These are phyloP conservation scores for Talaromyces thailandensis DNA, from an alignment of 495 filamentous ascomycete genomes.

Conservation along the genomic window DNA sequence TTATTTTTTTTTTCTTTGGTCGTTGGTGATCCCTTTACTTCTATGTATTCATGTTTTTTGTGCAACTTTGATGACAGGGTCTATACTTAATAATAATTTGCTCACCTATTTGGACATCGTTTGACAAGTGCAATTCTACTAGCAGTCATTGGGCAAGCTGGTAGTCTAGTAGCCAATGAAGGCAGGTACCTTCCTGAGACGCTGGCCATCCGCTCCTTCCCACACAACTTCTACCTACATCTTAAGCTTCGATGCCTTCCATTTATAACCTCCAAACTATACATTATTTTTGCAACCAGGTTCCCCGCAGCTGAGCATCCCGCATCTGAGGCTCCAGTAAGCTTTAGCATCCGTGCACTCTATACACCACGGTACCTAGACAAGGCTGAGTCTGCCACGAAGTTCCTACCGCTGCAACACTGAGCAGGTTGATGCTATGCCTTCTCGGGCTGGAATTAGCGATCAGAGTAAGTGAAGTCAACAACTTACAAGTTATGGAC, in stretches of 20 bases:
- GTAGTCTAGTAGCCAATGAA: no score
- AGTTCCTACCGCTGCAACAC: background rate
- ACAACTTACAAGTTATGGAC: background rate
- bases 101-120: background rate
- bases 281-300: background rate
- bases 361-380: background rate
- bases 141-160: no score
- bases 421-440: no score
- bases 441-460: no score
- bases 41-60: background rate
- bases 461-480: background rate
- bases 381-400: no score
- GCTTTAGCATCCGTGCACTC: background rate
- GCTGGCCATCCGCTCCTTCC: background rate
- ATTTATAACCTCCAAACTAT: no score
- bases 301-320: background rate
- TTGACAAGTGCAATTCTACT: background rate
- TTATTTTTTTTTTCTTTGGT: no score
- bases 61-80: background rate
- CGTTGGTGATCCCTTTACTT: background rate
- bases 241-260: background rate
- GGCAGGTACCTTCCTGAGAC: background rate
- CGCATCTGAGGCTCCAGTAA: background rate
- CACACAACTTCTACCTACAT: background rate
- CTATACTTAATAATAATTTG: constrained; percentile 1